A percentile compares a stretch with the other conserved stretches of the same genome.
These are phyloP conservation scores for Purshia tridentata DNA, from an alignment of 306 rosid species.

Conservation along the genomic window DNA sequence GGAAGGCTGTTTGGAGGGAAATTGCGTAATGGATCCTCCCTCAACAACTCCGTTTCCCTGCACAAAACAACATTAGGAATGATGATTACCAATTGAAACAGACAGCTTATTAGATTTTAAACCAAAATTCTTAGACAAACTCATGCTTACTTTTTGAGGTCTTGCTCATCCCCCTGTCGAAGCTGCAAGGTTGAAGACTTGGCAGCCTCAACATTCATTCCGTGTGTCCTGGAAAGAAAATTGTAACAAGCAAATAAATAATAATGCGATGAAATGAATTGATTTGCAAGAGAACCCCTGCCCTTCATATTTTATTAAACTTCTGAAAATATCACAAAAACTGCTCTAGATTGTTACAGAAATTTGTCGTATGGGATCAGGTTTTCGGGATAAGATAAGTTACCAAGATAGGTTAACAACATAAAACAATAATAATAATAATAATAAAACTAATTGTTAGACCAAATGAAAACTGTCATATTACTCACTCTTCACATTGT, in stretches of 20 bases:
- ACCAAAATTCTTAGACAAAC: neutral
- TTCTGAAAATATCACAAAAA: too few species aligned
- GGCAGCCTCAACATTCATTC: slow-evolving; percentile 27
- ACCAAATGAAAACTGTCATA: neutral
- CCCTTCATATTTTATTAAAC: too few species aligned
- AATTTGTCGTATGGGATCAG: neutral
- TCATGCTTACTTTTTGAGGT: slow-evolving; percentile 57
- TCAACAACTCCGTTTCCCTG: slow-evolving; percentile 78
- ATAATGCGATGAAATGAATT: neutral
- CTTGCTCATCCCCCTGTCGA: slow-evolving; percentile 49
- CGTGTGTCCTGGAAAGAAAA: slow-evolving; percentile 34
- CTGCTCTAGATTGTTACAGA: neutral
- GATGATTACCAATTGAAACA: neutral
- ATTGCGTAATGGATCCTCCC: slow-evolving; percentile 83
- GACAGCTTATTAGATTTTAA: neutral
- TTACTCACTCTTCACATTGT: slow-evolving; percentile 71
- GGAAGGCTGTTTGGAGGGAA: slow-evolving; percentile 76
- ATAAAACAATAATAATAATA: neutral
- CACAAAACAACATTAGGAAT: slow-evolving; percentile 10
- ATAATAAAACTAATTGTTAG: neutral
- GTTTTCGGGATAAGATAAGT: neutral
- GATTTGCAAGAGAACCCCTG: neutral
- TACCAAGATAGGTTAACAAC: neutral
- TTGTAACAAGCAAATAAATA: neutral
- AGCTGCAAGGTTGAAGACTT: slow-evolving; percentile 51